Conservation (phyloP, 495 filamentous ascomycete species). For the Trichoderma asperelloides region DNA sequence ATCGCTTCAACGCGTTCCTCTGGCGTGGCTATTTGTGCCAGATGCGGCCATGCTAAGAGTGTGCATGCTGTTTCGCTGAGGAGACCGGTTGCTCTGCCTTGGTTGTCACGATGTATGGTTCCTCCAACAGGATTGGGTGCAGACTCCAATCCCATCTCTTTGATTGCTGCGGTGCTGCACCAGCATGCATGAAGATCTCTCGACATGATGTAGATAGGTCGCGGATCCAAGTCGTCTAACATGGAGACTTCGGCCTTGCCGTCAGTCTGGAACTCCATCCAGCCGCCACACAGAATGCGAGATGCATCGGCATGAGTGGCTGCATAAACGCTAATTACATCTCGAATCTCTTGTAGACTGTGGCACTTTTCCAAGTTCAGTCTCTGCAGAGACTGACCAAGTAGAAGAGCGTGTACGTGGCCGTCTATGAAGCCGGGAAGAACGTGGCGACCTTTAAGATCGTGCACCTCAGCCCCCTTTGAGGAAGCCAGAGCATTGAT, state of each 20-base stretch:
- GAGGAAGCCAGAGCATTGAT: conserved; percentile 23
- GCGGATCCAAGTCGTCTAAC: conserved; percentile 44
- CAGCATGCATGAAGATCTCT: conserved; percentile 57
- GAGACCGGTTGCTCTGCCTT: conserved; percentile 45
- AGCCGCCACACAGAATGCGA: conserved; percentile 48
- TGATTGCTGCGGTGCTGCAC: conserved; percentile 48
- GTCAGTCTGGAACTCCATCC: conserved; percentile 52
- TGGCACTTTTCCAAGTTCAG: conserved; percentile 45
- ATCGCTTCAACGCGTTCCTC: conserved; percentile 45
- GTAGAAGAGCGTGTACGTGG: conserved; percentile 50
- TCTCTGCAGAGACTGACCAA: conserved; percentile 51
- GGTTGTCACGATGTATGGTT: conserved; percentile 43
- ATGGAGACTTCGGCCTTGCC: conserved; percentile 42
- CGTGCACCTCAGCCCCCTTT: conserved; percentile 19
- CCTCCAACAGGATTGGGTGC: conserved; percentile 48
- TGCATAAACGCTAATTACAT: conserved; percentile 42
- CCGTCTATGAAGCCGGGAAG: conserved; percentile 42
- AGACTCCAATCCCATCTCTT: conserved; percentile 40
- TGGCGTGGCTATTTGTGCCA: conserved; percentile 41
- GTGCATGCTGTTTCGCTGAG: conserved; percentile 49
- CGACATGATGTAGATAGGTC: conserved; percentile 52
- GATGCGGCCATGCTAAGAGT: conserved; percentile 48
- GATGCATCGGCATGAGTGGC: conserved; percentile 36
- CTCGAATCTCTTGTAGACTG: conserved; percentile 44
- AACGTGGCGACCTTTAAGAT: conserved; percentile 30